These are phyloP conservation scores for Chondrostereum purpureum DNA, from an alignment of 1,284 basidiomycete genomes.

Conservation along the genomic window DNA sequence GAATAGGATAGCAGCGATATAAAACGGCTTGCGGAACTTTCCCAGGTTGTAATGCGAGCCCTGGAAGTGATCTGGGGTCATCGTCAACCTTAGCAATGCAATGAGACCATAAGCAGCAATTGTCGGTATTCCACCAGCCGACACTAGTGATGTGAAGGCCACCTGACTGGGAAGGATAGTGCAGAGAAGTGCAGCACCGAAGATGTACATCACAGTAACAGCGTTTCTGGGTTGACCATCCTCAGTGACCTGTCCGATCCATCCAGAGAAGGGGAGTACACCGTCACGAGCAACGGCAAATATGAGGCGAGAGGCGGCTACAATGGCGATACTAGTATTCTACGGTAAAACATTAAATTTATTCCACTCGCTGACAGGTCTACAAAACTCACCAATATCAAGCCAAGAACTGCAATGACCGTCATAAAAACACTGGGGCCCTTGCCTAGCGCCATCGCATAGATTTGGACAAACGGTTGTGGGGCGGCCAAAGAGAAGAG, in stretches of 20 bases:
- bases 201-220: slow-evolving; percentile 75
- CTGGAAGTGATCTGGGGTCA: slow-evolving; percentile 72
- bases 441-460: slow-evolving; percentile 73
- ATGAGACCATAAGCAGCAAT: slow-evolving; percentile 81
- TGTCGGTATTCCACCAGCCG: slow-evolving; percentile 74
- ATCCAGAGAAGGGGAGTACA: slow-evolving; percentile 71
- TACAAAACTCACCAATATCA: slow-evolving; percentile 55
- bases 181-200: slow-evolving; percentile 67
- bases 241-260: slow-evolving; percentile 69
- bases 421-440: slow-evolving; percentile 81
- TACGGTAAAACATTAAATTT: slow-evolving; percentile 20
- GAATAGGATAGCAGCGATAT: slow-evolving; percentile 60
- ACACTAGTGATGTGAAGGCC: slow-evolving; percentile 80
- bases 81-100: slow-evolving; percentile 58
- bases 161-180: slow-evolving; percentile 82
- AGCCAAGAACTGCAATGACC: slow-evolving; percentile 66
- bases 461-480: slow-evolving; percentile 83
- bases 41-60: slow-evolving; percentile 68
- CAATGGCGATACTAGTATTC: slow-evolving; percentile 80
- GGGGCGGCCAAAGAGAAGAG: slow-evolving; percentile 72
- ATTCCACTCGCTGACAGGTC: background rate
- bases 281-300: slow-evolving; percentile 87
- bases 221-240: slow-evolving; percentile 75
- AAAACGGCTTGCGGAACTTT: slow-evolving; percentile 58
- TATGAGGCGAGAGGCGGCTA: slow-evolving; percentile 78